Evolutionary conservation across 2,329 filamentous ascomycete genomes (phyloP).

Genomic region (Karstenula rhodostoma): DNA sequence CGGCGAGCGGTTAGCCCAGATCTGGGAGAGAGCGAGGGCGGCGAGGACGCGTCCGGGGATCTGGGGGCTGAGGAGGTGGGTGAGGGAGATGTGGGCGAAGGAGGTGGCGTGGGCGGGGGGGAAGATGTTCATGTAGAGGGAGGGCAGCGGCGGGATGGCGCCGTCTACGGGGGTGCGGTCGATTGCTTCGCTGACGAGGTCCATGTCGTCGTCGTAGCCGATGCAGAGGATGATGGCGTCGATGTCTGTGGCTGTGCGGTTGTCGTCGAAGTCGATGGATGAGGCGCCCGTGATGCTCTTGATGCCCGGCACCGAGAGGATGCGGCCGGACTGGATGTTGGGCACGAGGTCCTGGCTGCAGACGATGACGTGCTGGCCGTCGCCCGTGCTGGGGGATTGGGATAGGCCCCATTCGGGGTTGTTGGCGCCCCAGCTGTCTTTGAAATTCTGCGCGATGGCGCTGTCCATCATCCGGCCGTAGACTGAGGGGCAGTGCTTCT

Average conservation of each 20-base stretch:
- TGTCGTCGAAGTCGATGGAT: slow-evolving; percentile 42
- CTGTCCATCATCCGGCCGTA: slow-evolving; percentile 31
- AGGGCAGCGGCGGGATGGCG: slow-evolving; percentile 42
- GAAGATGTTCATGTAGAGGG: slow-evolving; percentile 57
- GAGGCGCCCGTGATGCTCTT: slow-evolving; percentile 19
- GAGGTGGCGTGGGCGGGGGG: slow-evolving; percentile 54
- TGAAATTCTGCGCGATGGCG: slow-evolving; percentile 33
- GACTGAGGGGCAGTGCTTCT: neutral
- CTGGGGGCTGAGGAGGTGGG: slow-evolving; percentile 44
- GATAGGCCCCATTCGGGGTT: slow-evolving; percentile 33
- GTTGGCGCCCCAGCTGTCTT: slow-evolving; percentile 14
- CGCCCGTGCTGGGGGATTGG: slow-evolving; percentile 17
- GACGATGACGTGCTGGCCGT: slow-evolving; percentile 31
- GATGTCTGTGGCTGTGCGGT: slow-evolving; percentile 33
- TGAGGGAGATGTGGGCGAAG: slow-evolving; percentile 53
- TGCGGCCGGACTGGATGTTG: slow-evolving; percentile 23
- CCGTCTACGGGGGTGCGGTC: slow-evolving; percentile 28
- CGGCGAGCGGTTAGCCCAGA: slow-evolving; percentile 51
- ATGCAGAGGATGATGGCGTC: slow-evolving; percentile 49
- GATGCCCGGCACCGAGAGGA: slow-evolving; percentile 28
- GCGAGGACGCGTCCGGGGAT: slow-evolving; percentile 49
- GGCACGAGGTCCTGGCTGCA: slow-evolving; percentile 24
- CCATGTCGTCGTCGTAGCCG: slow-evolving; percentile 43
- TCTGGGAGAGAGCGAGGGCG: slow-evolving; percentile 56
- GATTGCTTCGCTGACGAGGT: slow-evolving; percentile 32